Percentiles rank a stretch among this genome's conserved stretches.
phyloP scores from a whole-genome alignment of 306 rosid species.

The Acacia confusa region DNA sequence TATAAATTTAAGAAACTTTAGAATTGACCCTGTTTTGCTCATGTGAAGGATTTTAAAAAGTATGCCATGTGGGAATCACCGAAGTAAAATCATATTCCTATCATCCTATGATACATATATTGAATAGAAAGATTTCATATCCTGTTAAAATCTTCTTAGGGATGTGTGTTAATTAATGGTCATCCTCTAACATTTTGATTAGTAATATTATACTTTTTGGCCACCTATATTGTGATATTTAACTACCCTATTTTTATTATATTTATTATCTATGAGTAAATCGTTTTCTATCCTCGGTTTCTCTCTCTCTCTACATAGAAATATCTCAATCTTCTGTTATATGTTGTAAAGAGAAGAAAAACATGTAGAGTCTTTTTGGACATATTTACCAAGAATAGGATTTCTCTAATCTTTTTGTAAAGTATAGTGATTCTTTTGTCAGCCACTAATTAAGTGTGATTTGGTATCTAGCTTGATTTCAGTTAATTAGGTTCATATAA shows the following conservation, averaged over 20 bases:
- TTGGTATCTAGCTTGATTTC: constrained; percentile 44
- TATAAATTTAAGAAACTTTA: neutral
- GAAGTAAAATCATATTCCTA: neutral
- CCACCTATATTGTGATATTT: neutral
- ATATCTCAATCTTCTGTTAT: neutral
- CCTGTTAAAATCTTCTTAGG: neutral
- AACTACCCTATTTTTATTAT: neutral
- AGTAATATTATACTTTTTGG: neutral
- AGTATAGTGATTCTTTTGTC: constrained; percentile 40
- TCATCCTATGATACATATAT: neutral
- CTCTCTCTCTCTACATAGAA: too few relatives aligned
- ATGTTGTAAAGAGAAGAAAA: neutral
- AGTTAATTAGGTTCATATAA: constrained; percentile 1
- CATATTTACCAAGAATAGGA: constrained; percentile 15
- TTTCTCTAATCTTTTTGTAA: constrained; percentile 21
- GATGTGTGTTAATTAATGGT: neutral
- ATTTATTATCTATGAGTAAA: neutral
- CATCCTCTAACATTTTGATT: neutral
- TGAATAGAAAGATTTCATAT: neutral
- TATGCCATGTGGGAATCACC: neutral
- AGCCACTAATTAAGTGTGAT: constrained; percentile 38
- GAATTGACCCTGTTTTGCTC: neutral
- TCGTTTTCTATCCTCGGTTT: neutral
- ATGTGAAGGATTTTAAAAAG: neutral
- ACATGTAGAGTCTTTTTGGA: neutral